A percentile compares a stretch with the other conserved stretches of the same genome.
Conservation (phyloP, 768 basidiomycete species). For the Chalciporus sphaerocephalus region DNA sequence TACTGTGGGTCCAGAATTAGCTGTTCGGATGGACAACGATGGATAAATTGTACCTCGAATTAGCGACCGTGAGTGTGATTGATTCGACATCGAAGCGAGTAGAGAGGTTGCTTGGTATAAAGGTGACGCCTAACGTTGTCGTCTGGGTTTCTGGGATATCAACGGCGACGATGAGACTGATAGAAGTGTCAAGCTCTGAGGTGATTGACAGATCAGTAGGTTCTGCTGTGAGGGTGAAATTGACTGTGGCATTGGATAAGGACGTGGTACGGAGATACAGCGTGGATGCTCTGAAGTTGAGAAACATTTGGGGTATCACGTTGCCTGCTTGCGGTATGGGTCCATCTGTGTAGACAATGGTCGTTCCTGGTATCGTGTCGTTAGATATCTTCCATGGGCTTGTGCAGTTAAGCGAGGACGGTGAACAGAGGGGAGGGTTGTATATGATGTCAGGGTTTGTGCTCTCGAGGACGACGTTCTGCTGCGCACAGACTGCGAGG, state of each 20-base stretch:
- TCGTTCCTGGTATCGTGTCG: slow-evolving; percentile 8
- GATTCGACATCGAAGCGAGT: slow-evolving; percentile 37
- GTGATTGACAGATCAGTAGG: slow-evolving; percentile 35
- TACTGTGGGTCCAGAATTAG: slow-evolving; percentile 5
- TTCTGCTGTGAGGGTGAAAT: slow-evolving; percentile 44
- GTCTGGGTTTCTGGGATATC: slow-evolving; percentile 37
- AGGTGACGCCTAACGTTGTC: slow-evolving; percentile 43
- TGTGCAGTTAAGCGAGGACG: slow-evolving; percentile 13
- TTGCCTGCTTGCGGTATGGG: slow-evolving; percentile 38
- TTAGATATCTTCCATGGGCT: slow-evolving; percentile 29
- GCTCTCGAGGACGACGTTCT: slow-evolving; percentile 21
- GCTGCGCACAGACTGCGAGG: slow-evolving; percentile 12
- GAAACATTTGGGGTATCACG: slow-evolving; percentile 54
- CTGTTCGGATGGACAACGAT: neutral
- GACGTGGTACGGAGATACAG: slow-evolving; percentile 42
- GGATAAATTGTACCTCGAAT: slow-evolving; percentile 30
- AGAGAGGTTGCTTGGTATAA: slow-evolving; percentile 24
- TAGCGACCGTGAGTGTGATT: slow-evolving; percentile 36
- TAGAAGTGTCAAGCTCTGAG: slow-evolving; percentile 38
- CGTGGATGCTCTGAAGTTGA: slow-evolving; percentile 48
- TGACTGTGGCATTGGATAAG: slow-evolving; percentile 48
- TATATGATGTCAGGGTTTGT: slow-evolving; percentile 27
- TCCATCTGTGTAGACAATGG: slow-evolving; percentile 37
- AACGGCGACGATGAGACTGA: slow-evolving; percentile 36
- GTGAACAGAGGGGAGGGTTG: slow-evolving; percentile 22